Evolutionary conservation across 257 asterid genomes (phyloP), one percentile per base, ranked within the genome.

Genomic region (Thymus mandschuricus): DNA sequence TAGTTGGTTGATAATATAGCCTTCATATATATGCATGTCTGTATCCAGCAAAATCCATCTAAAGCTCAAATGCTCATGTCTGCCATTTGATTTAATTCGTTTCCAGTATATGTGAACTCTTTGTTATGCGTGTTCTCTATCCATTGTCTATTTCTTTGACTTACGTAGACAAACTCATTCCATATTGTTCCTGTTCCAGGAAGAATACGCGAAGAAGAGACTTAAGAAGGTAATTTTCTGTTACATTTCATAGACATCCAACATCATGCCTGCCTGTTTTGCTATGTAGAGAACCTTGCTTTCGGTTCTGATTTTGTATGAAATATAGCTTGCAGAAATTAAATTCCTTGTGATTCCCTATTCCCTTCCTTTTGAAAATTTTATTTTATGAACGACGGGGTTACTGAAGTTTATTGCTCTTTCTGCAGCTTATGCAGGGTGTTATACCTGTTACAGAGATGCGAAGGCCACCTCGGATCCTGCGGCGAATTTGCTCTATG

Each of bases 401-500:
- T 62, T 65, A 3, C 12, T 65, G 70, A 33, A 31, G 60, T 38
- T 21, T 21, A 2, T 4, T 68, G 52, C 28, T 54, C 7, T 58
- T 66, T 21, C 38, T 75, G 71, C 85, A 87, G 94, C 79, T 87
- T 65, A 78, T 83, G 83, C 85, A 83, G 85, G 80, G 81, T 33
- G 86, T 87, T 68, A 82, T 87, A 64, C 89, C 94, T 21, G 82
- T 85, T 60, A 85, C 76, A 73, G 86, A 87, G 79, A 85, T 73
- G 85, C 82, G 75, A 70, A 83, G 75, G 70, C 89, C 86, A 3
- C 59, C 80, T 6, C 81, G 81, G n/a, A 0, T 11, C 48, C 75
- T 87, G 57, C 82, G 83, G 45, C 82, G 76, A 73, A 73, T 76
- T 70, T 68, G 75, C 54, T 85, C 94, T 43, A 73, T 77, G 85